Conservation (phyloP, 495 filamentous ascomycete species). For the Darksidea phi region DNA sequence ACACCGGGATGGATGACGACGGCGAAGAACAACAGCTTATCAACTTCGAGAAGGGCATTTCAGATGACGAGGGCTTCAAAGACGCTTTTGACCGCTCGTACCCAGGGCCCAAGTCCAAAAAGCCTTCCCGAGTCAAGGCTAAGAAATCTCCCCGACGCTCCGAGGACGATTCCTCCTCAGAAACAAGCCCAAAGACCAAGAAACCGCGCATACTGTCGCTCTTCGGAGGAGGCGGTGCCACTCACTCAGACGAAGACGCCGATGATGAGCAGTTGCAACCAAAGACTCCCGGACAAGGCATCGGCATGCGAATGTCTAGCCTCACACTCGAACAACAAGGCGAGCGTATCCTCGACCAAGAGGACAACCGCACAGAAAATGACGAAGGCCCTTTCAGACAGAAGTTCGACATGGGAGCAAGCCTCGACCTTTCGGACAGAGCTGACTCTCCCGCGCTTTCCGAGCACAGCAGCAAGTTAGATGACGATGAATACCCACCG, state of each 20-base stretch:
- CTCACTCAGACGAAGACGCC: background rate
- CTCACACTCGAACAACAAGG: background rate
- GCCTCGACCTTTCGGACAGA: too few species aligned
- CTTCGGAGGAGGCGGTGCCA: slow-evolving; percentile 2
- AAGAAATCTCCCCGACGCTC: background rate
- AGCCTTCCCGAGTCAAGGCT: too few species aligned
- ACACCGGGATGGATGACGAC: too few species aligned
- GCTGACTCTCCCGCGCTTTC: too few species aligned
- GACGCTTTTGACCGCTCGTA: too few species aligned
- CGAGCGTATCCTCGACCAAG: background rate
- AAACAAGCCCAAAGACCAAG: slow-evolving; percentile 7
- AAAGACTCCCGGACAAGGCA: background rate
- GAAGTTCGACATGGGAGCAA: background rate
- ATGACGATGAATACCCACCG: background rate
- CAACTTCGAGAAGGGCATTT: too few species aligned
- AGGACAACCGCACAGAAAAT: background rate
- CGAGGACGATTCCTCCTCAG: background rate
- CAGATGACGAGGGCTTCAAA: too few species aligned
- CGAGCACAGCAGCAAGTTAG: too few species aligned
- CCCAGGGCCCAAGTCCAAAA: too few species aligned
- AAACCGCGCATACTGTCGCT: slow-evolving; percentile 1
- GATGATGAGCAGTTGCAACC: background rate
- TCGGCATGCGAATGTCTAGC: slow-evolving; percentile 4
- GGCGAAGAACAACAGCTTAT: too few species aligned
- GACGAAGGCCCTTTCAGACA: background rate